phyloP scores from a whole-genome alignment of 2,329 filamentous ascomycete genomes.

The Venturia aucupariae region DNA sequence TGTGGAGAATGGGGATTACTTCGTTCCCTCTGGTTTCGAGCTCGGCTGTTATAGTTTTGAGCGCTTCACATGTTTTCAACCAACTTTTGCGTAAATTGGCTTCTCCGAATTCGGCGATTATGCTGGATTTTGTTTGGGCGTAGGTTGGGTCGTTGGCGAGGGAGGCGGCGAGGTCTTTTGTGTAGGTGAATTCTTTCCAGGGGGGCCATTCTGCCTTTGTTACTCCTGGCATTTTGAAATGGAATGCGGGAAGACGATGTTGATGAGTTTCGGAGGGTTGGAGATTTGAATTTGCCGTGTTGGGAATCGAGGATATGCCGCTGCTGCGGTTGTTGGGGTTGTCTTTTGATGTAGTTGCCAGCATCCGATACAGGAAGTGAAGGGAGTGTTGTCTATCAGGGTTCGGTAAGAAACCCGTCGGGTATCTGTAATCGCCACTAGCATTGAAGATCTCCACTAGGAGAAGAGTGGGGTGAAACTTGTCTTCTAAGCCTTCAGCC shows the following conservation, averaged over 20 bases:
- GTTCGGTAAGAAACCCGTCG: not conserved
- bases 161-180: not conserved
- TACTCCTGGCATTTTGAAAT: not conserved
- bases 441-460: not conserved
- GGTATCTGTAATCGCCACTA: not conserved
- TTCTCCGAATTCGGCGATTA: constrained; percentile 30
- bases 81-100: constrained; percentile 29
- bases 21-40: not conserved
- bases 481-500: too few relatives aligned
- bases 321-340: not conserved
- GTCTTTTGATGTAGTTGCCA: not conserved
- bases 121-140: constrained; percentile 23
- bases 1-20: not conserved
- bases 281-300: not conserved
- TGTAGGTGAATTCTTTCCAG: not conserved
- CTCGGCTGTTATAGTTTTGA: constrained; percentile 27
- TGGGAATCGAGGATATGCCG: too few relatives aligned
- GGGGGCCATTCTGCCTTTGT: not conserved
- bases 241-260: not conserved
- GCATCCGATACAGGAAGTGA: not conserved
- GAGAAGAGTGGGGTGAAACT: not conserved
- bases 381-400: not conserved
- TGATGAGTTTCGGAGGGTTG: not conserved
- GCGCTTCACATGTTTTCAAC: constrained; percentile 30
- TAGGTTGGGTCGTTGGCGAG: not conserved